Evolutionary conservation across 2,329 filamentous ascomycete genomes (phyloP), one percentile per base, ranked within the genome.

Genomic region (Bisporella sp.): DNA sequence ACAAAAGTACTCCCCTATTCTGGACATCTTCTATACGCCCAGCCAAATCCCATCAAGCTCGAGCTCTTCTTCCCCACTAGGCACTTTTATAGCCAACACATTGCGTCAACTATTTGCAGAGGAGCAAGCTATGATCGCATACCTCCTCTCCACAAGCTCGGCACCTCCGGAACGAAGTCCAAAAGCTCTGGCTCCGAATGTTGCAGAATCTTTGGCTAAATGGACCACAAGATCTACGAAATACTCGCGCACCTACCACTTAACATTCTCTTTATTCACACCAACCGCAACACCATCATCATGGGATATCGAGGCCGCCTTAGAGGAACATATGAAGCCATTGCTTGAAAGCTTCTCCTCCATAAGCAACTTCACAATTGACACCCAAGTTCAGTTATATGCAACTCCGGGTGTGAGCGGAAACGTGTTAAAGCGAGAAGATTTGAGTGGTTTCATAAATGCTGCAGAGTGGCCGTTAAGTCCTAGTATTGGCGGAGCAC

Each of bases 381-480:
- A 97, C 64, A 95, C 90, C 0, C 93, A 99, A 69, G 87, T 99
- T 3, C 93, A 99, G 69, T 78, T 97, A 0, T 96, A 96, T 64
- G 92, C 93, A n/a, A 71, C 74, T 1, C 79, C 81, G 0, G 78
- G 82, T n/a, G 78, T 81, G 1, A 76, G 79, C 60, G 64, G 64
- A 0, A 70, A 83, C 29, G 76, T 85, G 0, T 72, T 99, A 35
- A 83, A 80, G 61, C 91, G 89, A 65, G 87, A 95, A 59, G 90
- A 96, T 61, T 76, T 99, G 1, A 89, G 89, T 37, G 91, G 88
- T 1, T 99, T 99, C 64, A 90, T 99, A 68, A 99, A 99, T 63
- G 91, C 92, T 2, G 93, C 93, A 2, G 93, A 99, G 70, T 99
- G 93, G 93, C 93, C 93, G 0, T 71, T 99, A 3, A 95, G 87